Base-by-base conservation (phyloP, 441 rosid species). In the Omphalea diandra region DNA sequence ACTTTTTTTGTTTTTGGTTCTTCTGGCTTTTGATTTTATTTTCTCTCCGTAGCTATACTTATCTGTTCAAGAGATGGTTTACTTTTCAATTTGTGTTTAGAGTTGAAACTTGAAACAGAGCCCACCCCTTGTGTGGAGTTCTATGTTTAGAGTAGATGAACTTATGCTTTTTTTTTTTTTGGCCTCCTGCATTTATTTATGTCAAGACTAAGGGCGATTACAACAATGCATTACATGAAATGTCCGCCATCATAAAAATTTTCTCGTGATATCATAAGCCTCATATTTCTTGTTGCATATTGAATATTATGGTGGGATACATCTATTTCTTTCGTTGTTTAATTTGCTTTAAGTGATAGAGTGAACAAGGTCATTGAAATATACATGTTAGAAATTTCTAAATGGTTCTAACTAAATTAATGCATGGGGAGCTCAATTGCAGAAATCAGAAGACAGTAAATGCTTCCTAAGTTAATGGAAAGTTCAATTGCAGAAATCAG, bases 171-270 rank as follows among this genome's bases (percentile, higher is more conserved):
- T n/a, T n/a, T n/a, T n/a, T n/a, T n/a, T n/a, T n/a, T n/a, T n/a
- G n/a, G n/a, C n/a, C n/a, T n/a, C n/a, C n/a, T 56, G 61, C 29
- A 56, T 56, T 31, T 56, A 31, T 56, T 56, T 36, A 38, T 22
- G 29, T n/a, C n/a, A 36, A 36, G 1, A 46, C 18, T 40, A 33
- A 60, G n/a, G n/a, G 50, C 22, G 24, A 22, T 60, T 40, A 11
- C 24, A 1, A 6, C 3, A 12, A 61, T 20, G 5, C 4, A 6
- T 61, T 43, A 29, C 38, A 47, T n/a, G 57, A 65, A 65, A 47
- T 49, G 43, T 38, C n/a, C 10, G 31, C 17, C 53, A 24, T 44
- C 15, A 27, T 4, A 24, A 29, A 35, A 17, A 49, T 26, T 49
- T n/a, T n/a, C n/a, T n/a, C n/a, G n/a, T n/a, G n/a, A n/a, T n/a